These are phyloP conservation scores for Thielaviopsis ethacetica DNA, from an alignment of 2,329 filamentous ascomycete species.

Conservation along the genomic window DNA sequence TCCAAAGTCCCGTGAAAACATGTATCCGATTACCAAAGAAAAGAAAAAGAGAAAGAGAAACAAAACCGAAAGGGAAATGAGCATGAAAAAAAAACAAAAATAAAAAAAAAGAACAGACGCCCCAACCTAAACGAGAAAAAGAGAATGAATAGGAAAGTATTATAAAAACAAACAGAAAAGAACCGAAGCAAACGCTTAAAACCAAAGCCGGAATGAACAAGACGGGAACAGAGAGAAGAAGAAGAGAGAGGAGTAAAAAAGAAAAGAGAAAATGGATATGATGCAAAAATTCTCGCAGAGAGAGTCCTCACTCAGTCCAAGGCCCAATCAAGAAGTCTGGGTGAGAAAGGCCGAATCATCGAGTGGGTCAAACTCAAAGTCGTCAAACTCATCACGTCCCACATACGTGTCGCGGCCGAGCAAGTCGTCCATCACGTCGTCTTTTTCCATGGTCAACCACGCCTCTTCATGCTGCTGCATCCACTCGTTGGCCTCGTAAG, in stretches of 20 bases:
- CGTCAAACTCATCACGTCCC: neutral
- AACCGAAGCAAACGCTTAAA: too few relatives aligned
- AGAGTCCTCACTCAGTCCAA: neutral
- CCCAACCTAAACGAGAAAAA: neutral
- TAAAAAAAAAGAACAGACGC: neutral
- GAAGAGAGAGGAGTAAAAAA: neutral
- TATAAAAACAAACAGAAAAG: too few relatives aligned
- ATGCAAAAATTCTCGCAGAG: too few relatives aligned
- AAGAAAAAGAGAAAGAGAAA: neutral
- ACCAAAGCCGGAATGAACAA: too few relatives aligned
- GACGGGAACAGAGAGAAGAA: neutral
- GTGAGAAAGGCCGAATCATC: neutral
- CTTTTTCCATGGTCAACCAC: too few relatives aligned
- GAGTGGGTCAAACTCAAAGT: neutral
- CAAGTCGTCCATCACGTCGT: neutral
- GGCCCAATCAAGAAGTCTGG: neutral
- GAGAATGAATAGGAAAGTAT: too few relatives aligned
- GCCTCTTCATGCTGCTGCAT: neutral
- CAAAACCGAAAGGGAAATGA: constrained; percentile 2
- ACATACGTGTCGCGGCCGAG: constrained; percentile 2
- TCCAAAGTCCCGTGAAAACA: neutral
- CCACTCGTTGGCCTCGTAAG: neutral
- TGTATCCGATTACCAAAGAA: neutral
- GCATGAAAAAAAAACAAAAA: neutral
- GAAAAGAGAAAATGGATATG: neutral